Evolutionary conservation across 1,284 basidiomycete species (phyloP).

Genomic region (Grifola frondosa): DNA sequence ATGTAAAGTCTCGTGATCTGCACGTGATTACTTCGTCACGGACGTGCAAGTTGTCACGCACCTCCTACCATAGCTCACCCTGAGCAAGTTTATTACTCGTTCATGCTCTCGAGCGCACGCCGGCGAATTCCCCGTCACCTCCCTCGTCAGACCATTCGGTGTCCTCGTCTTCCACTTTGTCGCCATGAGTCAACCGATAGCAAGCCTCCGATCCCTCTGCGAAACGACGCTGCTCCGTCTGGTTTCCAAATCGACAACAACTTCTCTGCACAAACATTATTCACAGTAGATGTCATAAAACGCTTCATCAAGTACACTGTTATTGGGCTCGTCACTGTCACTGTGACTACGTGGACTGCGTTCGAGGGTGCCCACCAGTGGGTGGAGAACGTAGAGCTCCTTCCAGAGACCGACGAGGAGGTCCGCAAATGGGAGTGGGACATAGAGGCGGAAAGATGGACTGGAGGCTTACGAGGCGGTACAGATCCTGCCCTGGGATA

Average conservation of each 20-base stretch:
- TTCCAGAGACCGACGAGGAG: conserved; percentile 53
- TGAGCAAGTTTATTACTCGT: no score
- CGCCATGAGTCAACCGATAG: conserved; percentile 14
- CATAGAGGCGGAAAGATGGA: conserved; percentile 69
- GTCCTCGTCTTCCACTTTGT: conserved; percentile 1
- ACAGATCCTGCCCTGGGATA: conserved; percentile 73
- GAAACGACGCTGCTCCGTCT: conserved; percentile 11
- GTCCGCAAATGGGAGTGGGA: conserved; percentile 72
- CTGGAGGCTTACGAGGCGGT: conserved; percentile 67
- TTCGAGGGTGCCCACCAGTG: conserved; percentile 69
- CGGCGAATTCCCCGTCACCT: conserved; percentile 11
- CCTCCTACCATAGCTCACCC: conserved; percentile 7
- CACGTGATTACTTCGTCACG: conserved; percentile 13
- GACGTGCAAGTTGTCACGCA: conserved; percentile 4
- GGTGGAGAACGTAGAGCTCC: conserved; percentile 65
- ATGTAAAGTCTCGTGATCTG: conserved; percentile 10
- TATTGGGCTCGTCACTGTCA: conserved; percentile 39
- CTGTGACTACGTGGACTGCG: conserved; percentile 39
- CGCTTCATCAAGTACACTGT: conserved; percentile 42
- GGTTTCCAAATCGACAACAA: conserved; percentile 33
- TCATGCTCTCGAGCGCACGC: conserved; percentile 22
- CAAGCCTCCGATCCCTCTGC: conserved; percentile 13
- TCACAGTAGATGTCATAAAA: conserved; percentile 37
- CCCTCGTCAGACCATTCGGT: conserved; percentile 7
- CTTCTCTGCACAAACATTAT: conserved; percentile 35